phyloP scores from a whole-genome alignment of 345 rosid species.

The Acer negundo region DNA sequence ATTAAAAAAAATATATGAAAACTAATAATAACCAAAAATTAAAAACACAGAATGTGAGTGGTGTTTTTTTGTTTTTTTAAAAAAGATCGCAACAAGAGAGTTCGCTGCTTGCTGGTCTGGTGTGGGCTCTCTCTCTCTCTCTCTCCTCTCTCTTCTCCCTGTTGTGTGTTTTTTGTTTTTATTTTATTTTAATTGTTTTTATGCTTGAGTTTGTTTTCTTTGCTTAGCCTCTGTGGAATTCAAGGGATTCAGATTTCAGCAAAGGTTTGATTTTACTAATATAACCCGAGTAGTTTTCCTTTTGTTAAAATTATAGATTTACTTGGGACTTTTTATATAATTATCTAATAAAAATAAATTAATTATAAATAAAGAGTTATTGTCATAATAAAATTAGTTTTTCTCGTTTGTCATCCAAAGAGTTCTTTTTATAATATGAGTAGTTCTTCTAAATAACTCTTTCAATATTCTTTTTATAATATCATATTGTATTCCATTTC shows the following conservation, averaged over 20 bases:
- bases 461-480: too few relatives aligned
- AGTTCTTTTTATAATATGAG: neutral
- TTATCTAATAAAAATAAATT: neutral
- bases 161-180: neutral
- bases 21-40: neutral
- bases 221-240: neutral
- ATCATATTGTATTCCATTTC: too few relatives aligned
- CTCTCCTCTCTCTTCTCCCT: neutral
- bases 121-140: neutral
- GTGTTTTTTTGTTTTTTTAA: too few relatives aligned
- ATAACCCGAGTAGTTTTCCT: neutral
- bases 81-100: too few relatives aligned
- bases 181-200: neutral
- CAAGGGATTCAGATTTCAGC: neutral
- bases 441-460: too few relatives aligned
- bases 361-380: neutral
- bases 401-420: neutral
- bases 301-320: too few relatives aligned
- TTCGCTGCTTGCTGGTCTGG: too few relatives aligned
- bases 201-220: slow-evolving; percentile 6
- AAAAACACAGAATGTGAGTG: neutral
- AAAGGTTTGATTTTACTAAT: neutral
- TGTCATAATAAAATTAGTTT: neutral
- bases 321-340: neutral
- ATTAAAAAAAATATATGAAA: neutral